Evolutionary conservation across 495 filamentous ascomycete genomes (phyloP).

Genomic region (Friedmanniomyces simplex): DNA sequence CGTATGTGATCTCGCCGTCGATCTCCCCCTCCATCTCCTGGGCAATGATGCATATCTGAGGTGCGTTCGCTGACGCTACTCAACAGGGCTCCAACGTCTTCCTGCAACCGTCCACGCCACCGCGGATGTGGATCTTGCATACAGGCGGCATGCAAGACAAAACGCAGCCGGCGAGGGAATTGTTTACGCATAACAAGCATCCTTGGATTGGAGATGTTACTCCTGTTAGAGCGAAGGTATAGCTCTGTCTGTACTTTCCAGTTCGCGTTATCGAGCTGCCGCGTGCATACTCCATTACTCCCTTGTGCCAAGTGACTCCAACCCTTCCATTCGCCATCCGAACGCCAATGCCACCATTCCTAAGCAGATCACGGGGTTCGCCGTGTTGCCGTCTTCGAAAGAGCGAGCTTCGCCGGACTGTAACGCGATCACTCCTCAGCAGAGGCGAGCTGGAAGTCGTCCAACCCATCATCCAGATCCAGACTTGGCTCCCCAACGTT

Average conservation of each 20-base stretch:
- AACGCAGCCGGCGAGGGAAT: constrained; percentile 2
- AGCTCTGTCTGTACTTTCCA: not conserved
- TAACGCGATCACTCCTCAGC: not conserved
- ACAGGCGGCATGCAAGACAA: constrained; percentile 3
- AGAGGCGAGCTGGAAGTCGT: constrained; percentile 7
- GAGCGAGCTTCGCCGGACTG: no score
- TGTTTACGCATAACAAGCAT: constrained; percentile 14
- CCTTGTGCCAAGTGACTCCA: not conserved
- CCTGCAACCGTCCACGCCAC: not conserved
- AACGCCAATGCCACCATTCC: no score
- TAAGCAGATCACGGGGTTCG: no score
- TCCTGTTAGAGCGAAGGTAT: constrained; percentile 4
- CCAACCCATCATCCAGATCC: constrained; percentile 3
- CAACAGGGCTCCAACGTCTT: constrained; percentile 2
- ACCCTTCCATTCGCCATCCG: not conserved
- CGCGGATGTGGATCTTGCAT: constrained; percentile 1
- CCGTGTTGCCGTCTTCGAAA: no score
- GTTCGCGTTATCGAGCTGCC: not conserved
- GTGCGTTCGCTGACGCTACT: not conserved
- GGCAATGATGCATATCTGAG: no score
- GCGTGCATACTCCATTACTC: not conserved
- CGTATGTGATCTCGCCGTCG: constrained; percentile 8
- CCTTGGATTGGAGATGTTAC: constrained; percentile 1
- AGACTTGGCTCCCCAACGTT: not conserved
- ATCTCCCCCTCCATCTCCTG: no score